Evolutionary conservation across 345 rosid genomes (phyloP), one percentile per base, ranked within the genome.

Genomic region (Theobroma cacao): DNA sequence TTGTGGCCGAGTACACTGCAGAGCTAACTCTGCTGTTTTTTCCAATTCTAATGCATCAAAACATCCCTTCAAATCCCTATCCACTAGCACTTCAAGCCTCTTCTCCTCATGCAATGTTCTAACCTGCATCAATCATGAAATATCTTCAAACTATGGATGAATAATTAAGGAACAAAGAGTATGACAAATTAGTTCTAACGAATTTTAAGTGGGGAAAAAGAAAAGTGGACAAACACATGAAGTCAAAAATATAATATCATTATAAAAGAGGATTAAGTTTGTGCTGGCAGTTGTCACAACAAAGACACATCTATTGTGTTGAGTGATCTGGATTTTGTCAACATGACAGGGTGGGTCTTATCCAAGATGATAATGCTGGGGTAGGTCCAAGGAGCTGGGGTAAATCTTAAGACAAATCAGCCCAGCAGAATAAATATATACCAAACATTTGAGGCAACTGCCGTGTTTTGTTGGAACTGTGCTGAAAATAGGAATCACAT

Each of bases 1-100:
- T 80, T 88, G 88, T 0, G 97, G 81, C 24, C 74, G 95, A 48
- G 99, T 89, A 77, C 99, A 96, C 28, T 87, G 93, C 81, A 93
- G 72, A 66, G 97, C 92, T 59, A 94, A 71, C 70, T 92, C 94
- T 68, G 85, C 94, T 8, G 86, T 83, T 81, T 79, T 90, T 77
- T 96, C 98, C 73, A 96, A 80, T 84, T 93, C 93, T 30, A 31
- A 36, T 18, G 75, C 84, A 60, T 96, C 98, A 5, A 84, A 96
- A 64, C 95, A 76, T 60, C 97, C 97, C 75, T 84, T 88, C 78
- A 96, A 83, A 79, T 92, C 95, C 85, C 87, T 89, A 45, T 96
- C 99, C 33, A 87, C 93, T 38, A 94, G 78, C 77, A 88, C 90
- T 75, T 86, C 93, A 71, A 88, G 76, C 84, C 93, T 88, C 78